A percentile compares a stretch with the other conserved stretches of the same genome.
These are phyloP conservation scores for Suillus sp. DNA, from an alignment of 768 basidiomycete genomes.

Conservation along the genomic window DNA sequence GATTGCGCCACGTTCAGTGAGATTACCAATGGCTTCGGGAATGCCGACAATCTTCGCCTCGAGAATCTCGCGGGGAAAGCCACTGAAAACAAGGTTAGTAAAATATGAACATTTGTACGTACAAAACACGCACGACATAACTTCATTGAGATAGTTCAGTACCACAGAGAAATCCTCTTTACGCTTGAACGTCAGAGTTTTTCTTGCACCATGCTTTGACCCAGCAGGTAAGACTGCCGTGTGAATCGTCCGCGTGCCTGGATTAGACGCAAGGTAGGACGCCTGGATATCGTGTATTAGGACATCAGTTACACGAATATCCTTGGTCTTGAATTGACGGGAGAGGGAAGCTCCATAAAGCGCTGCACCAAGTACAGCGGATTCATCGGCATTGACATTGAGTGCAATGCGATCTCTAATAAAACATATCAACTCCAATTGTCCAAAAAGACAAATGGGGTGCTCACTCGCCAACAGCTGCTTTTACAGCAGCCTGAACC, in stretches of 20 bases:
- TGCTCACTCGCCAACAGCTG: constrained; percentile 76
- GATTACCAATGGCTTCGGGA: constrained; percentile 73
- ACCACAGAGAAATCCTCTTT: constrained; percentile 81
- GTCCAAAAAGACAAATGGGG: not conserved
- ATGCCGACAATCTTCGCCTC: constrained; percentile 76
- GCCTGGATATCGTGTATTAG: constrained; percentile 74
- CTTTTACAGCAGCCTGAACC: constrained; percentile 81
- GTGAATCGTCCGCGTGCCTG: constrained; percentile 64
- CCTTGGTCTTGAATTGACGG: constrained; percentile 93
- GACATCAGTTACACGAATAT: constrained; percentile 82
- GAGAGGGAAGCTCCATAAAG: constrained; percentile 89
- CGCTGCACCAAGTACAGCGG: constrained; percentile 90
- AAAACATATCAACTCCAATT: constrained; percentile 5
- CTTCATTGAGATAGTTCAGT: constrained; percentile 71
- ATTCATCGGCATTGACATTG: constrained; percentile 97
- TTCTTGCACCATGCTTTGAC: constrained; percentile 78
- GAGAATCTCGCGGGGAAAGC: constrained; percentile 72
- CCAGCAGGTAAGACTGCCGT: constrained; percentile 77
- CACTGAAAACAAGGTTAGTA: constrained; percentile 39
- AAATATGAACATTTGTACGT: constrained; percentile 9
- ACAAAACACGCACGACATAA: constrained; percentile 54
- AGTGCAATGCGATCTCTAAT: constrained; percentile 79
- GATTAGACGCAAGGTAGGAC: constrained; percentile 67
- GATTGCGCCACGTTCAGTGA: constrained; percentile 77
- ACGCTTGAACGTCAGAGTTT: constrained; percentile 84